Conservation (phyloP, 2,329 filamentous ascomycete species). For the Monilinia fructigena region DNA sequence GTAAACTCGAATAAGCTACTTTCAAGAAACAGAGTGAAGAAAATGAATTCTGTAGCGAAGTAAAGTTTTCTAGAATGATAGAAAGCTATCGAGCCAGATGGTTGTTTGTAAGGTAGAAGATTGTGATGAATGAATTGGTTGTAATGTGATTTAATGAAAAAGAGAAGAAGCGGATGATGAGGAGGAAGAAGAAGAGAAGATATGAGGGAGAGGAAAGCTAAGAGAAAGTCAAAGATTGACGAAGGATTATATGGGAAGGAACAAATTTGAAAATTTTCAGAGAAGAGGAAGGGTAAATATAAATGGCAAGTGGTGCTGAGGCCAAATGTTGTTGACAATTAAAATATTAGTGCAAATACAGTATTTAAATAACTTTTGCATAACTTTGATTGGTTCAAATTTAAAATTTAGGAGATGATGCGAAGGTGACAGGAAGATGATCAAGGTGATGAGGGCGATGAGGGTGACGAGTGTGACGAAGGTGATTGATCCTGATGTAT, state of each 20-base stretch:
- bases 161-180: constrained; percentile 22
- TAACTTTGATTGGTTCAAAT: no score
- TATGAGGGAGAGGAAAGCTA: neutral
- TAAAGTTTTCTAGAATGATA: constrained; percentile 40
- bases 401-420: no score
- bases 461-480: neutral
- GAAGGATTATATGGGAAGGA: neutral
- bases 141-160: constrained; percentile 29
- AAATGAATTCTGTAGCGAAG: constrained; percentile 37
- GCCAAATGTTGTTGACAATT: no score
- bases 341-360: no score
- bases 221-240: neutral
- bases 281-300: neutral
- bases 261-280: neutral
- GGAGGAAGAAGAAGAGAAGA: constrained; percentile 17
- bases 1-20: constrained; percentile 25
- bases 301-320: no score
- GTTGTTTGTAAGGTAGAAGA: constrained; percentile 35
- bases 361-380: no score
- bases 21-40: constrained; percentile 28
- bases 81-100: constrained; percentile 42
- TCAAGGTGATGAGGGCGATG: neutral
- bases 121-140: constrained; percentile 33
- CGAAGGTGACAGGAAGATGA: no score
- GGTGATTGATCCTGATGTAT: no score